A percentile compares a stretch with the other conserved stretches of the same genome.
Conservation (phyloP, 2,329 filamentous ascomycete species). For the Aureobasidium mangrovei region DNA sequence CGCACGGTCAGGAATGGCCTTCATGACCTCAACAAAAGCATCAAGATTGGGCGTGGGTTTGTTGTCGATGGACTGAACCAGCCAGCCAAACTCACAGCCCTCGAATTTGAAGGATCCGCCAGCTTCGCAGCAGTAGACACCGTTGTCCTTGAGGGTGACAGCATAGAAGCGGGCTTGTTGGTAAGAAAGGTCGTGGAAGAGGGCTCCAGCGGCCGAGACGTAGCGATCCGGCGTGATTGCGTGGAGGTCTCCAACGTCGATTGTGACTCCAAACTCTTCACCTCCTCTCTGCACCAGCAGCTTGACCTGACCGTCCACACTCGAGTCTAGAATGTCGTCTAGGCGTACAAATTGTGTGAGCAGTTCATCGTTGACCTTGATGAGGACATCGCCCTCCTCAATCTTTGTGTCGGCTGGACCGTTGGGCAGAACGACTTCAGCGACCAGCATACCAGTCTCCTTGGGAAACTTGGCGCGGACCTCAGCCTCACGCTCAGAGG, state of each 20-base stretch:
- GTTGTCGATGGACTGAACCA: conserved; percentile 86
- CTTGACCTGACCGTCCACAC: conserved; percentile 67
- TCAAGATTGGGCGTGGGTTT: conserved; percentile 81
- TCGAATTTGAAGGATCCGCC: conserved; percentile 93
- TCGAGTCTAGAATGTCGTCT: conserved; percentile 85
- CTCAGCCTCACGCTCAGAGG: conserved; percentile 74
- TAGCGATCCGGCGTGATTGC: conserved; percentile 93
- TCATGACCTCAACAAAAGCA: conserved; percentile 85
- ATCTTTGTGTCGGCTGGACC: conserved; percentile 81
- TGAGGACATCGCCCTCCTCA: conserved; percentile 85
- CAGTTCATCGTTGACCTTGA: conserved; percentile 88
- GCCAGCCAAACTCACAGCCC: conserved; percentile 82
- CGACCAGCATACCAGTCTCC: conserved; percentile 94
- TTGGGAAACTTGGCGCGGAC: conserved; percentile 77
- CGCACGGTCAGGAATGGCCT: conserved; percentile 68
- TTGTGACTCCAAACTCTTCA: conserved; percentile 73
- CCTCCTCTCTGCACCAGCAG: conserved; percentile 83
- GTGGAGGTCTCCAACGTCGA: conserved; percentile 83
- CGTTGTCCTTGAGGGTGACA: conserved; percentile 65
- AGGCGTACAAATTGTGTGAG: conserved; percentile 87
- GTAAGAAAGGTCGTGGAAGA: conserved; percentile 94
- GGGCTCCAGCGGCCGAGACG: conserved; percentile 84
- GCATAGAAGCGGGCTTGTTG: conserved; percentile 95
- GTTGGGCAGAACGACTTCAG: conserved; percentile 85
- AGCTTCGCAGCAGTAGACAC: conserved; percentile 91